Evolutionary conservation across 257 asterid species (phyloP).

Genomic region (Capsicum rhomboideum): DNA sequence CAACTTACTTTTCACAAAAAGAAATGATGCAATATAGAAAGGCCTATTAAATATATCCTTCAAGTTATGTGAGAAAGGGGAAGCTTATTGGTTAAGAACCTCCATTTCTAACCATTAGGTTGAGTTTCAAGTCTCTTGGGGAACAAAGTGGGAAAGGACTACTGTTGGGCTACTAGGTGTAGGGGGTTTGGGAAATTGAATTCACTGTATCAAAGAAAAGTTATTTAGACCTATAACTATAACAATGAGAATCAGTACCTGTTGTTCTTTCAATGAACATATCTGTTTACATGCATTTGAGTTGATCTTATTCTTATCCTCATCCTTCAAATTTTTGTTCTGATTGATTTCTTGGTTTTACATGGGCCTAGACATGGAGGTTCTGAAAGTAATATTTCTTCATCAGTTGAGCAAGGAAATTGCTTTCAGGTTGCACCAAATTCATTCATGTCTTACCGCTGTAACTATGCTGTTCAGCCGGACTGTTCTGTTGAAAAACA

Average conservation of each 20-base stretch:
- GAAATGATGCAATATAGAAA: not conserved
- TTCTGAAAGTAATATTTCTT: constrained; percentile 14
- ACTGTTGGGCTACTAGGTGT: not conserved
- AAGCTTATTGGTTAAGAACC: not conserved
- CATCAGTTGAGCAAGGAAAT: constrained; percentile 18
- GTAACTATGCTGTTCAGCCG: constrained; percentile 18
- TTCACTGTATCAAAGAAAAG: not conserved
- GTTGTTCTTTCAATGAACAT: not conserved
- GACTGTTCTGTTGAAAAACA: constrained; percentile 12
- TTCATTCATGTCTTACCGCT: constrained; percentile 16
- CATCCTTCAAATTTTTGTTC: not conserved
- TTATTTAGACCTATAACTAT: not conserved
- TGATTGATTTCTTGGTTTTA: not conserved
- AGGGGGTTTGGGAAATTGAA: not conserved
- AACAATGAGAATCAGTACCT: not conserved
- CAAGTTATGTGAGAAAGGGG: not conserved
- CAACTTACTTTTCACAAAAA: not conserved
- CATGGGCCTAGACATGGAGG: constrained; percentile 15
- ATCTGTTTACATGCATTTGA: not conserved
- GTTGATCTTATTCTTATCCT: not conserved
- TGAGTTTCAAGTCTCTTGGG: not conserved
- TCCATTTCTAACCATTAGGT: not conserved
- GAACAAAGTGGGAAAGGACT: not conserved
- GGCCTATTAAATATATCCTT: not conserved
- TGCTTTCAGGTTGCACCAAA: constrained; percentile 20